Evolutionary conservation across 805 yeast species (phyloP).

Genomic region (Metschnikowia drakensbergensis): DNA sequence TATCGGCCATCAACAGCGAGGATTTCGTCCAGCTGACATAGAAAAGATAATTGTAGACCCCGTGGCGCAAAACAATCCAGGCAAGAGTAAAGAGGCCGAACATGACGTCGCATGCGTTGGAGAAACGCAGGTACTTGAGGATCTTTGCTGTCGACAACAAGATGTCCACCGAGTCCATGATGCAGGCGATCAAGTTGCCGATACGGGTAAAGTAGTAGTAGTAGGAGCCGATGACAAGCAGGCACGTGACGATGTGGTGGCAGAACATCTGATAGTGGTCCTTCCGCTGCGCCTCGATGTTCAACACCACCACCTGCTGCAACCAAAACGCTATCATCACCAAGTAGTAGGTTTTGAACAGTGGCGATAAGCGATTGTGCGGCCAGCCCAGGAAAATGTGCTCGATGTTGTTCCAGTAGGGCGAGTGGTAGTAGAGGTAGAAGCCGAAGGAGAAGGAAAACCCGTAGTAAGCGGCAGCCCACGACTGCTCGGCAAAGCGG

Average conservation of each 20-base stretch:
- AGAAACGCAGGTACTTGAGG: conserved; percentile 66
- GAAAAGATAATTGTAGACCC: conserved; percentile 62
- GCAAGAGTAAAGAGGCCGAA: conserved; percentile 61
- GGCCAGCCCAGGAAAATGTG: conserved; percentile 72
- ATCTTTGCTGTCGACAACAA: conserved; percentile 70
- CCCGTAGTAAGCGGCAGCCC: conserved; percentile 63
- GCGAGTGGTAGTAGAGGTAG: conserved; percentile 51
- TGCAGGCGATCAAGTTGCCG: conserved; percentile 71
- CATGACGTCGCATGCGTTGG: conserved; percentile 58
- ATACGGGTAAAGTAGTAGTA: conserved; percentile 65
- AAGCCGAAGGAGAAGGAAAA: conserved; percentile 55
- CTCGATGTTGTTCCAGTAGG: conserved; percentile 56
- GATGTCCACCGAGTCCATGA: conserved; percentile 84
- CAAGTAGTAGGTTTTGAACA: conserved; percentile 67
- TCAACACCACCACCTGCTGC: conserved; percentile 71
- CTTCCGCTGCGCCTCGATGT: conserved; percentile 75
- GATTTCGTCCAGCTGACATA: conserved; percentile 52
- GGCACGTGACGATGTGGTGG: conserved; percentile 80
- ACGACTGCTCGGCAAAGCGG: conserved; percentile 84
- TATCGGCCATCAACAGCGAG: conserved; percentile 39
- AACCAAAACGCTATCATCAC: conserved; percentile 74
- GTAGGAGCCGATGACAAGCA: conserved; percentile 68
- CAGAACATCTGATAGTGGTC: conserved; percentile 84
- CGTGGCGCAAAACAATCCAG: conserved; percentile 75
- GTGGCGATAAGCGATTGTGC: conserved; percentile 50